Evolutionary conservation across 306 rosid species (phyloP).

Genomic region (Trichosanthes truncata): DNA sequence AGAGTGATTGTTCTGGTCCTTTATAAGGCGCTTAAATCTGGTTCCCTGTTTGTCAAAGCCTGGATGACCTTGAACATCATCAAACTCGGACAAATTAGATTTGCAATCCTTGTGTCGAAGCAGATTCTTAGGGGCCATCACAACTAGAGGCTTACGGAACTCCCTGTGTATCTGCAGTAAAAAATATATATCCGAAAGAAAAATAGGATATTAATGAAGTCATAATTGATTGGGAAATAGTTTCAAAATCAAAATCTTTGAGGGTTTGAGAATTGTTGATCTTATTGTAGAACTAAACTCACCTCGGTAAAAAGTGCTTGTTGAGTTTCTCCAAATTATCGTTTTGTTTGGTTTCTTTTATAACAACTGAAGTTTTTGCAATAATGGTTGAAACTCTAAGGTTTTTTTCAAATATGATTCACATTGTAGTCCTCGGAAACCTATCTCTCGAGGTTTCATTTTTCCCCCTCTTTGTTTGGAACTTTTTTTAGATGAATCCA

Average conservation of each 20-base stretch:
- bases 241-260: background rate
- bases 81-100: slow-evolving; percentile 89
- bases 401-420: background rate
- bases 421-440: background rate
- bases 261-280: background rate
- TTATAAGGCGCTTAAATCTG: slow-evolving; percentile 90
- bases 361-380: background rate
- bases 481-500: background rate
- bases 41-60: slow-evolving; percentile 99
- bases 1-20: slow-evolving; percentile 76
- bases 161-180: slow-evolving; percentile 65
- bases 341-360: background rate
- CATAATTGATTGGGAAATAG: background rate
- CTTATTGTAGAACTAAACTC: background rate
- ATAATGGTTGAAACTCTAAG: background rate
- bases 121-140: slow-evolving; percentile 91
- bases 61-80: slow-evolving; percentile 96
- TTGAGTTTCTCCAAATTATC: background rate
- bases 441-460: background rate
- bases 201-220: background rate
- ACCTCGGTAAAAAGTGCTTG: background rate
- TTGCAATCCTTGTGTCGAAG: slow-evolving; percentile 87
- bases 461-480: background rate
- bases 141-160: slow-evolving; percentile 90
- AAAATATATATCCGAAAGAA: background rate